These are phyloP conservation scores for Umbilicus rupestris DNA, from an alignment of 164 flowering plant species.

Conservation along the genomic window DNA sequence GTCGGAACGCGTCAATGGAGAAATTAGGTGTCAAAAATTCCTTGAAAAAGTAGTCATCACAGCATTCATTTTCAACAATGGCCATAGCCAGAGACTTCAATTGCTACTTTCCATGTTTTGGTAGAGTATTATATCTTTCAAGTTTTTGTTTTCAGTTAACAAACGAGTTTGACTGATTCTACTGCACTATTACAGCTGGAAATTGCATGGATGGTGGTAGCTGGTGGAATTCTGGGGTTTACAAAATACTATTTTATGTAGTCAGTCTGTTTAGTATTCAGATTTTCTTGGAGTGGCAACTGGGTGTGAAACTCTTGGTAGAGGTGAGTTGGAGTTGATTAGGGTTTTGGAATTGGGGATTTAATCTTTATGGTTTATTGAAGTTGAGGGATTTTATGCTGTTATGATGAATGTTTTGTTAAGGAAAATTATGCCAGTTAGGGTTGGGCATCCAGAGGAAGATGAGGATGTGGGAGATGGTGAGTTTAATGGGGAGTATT, in stretches of 20 bases:
- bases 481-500: constrained; percentile 33
- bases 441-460: constrained; percentile 19
- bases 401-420: constrained; percentile 36
- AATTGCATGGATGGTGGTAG: background rate
- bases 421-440: constrained; percentile 33
- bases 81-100: background rate
- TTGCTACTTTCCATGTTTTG: too few species aligned
- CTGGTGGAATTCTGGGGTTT: background rate
- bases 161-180: constrained; percentile 1
- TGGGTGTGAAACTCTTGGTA: background rate
- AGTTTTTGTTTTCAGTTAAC: background rate
- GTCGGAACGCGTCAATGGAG: too few species aligned
- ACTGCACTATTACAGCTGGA: background rate
- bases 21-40: too few species aligned
- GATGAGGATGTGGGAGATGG: constrained; percentile 29
- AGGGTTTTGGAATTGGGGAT: background rate
- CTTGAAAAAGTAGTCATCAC: too few species aligned
- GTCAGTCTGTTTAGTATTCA: background rate
- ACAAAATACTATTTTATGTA: background rate
- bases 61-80: background rate
- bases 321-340: background rate
- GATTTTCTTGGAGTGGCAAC: background rate
- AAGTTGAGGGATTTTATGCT: background rate
- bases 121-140: background rate
- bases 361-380: background rate